Conservation (phyloP, 2,329 filamentous ascomycete species). For the Raffaelea deltoideospora region DNA sequence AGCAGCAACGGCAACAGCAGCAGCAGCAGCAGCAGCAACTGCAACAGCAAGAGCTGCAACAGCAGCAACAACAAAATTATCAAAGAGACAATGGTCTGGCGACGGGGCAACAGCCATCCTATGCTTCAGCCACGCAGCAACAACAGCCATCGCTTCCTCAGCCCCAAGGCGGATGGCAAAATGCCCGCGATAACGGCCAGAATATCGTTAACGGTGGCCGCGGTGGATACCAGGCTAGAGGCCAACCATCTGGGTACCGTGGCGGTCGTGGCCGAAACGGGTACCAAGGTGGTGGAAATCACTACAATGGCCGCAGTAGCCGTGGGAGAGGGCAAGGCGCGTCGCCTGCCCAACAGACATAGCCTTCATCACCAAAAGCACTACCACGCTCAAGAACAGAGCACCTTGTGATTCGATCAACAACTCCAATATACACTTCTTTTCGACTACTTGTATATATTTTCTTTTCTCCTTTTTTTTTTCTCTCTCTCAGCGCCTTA, state of each 20-base stretch:
- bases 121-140: not conserved
- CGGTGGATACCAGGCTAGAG: conserved; percentile 1
- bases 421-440: too few relatives aligned
- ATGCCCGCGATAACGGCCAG: conserved; percentile 2
- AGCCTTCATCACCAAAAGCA: too few relatives aligned
- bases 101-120: not conserved
- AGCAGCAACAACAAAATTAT: not conserved
- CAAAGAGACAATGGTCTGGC: not conserved
- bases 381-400: not conserved
- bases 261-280: conserved; percentile 4
- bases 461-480: not conserved
- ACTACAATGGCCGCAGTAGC: not conserved
- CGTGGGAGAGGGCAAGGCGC: not conserved
- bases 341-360: not conserved
- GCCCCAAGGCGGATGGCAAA: conserved; percentile 9
- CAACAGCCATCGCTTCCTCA: conserved; percentile 9
- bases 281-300: conserved; percentile 1
- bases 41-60: not conserved
- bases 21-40: not conserved
- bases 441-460: too few relatives aligned
- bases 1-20: not conserved
- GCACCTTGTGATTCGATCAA: too few relatives aligned
- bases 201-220: too few relatives aligned
- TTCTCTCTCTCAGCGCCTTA: too few relatives aligned
- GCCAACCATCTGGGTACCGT: conserved; percentile 2